These are phyloP conservation scores for Suillus subaureus DNA, from an alignment of 768 basidiomycete species.

Conservation along the genomic window DNA sequence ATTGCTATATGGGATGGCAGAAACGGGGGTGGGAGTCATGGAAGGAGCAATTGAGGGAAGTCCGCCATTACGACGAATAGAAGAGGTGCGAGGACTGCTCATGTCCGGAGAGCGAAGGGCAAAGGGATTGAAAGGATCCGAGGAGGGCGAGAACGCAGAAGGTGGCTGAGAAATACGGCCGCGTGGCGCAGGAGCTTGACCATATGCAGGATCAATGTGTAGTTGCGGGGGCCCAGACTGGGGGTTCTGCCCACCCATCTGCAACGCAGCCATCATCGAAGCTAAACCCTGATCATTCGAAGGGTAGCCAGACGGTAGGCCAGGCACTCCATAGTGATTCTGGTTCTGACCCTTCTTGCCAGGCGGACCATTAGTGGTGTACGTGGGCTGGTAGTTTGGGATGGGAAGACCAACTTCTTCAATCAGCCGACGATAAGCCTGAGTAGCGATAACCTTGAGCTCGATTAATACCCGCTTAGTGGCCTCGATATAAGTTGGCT, in stretches of 20 bases:
- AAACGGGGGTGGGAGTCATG: constrained; percentile 29
- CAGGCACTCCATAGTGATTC: constrained; percentile 66
- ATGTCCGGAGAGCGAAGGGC: constrained; percentile 51
- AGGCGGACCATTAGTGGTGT: constrained; percentile 60
- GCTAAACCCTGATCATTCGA: constrained; percentile 84
- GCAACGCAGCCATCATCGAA: constrained; percentile 91
- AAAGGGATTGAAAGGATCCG: constrained; percentile 63
- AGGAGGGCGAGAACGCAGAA: constrained; percentile 51
- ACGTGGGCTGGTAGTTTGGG: constrained; percentile 83
- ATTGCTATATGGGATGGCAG: constrained; percentile 51
- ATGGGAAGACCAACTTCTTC: constrained; percentile 94
- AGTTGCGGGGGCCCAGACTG: constrained; percentile 77
- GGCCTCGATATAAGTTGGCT: constrained; percentile 74
- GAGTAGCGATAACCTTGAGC: constrained; percentile 91
- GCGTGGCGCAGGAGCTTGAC: constrained; percentile 45
- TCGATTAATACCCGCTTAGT: constrained; percentile 90
- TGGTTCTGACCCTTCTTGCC: constrained; percentile 60
- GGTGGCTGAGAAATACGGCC: constrained; percentile 47
- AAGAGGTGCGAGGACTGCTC: constrained; percentile 47
- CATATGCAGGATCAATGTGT: constrained; percentile 68
- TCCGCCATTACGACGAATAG: constrained; percentile 50
- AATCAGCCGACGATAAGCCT: constrained; percentile 90
- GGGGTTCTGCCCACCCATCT: constrained; percentile 88
- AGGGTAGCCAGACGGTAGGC: constrained; percentile 77
- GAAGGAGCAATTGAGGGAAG: constrained; percentile 33